Evolutionary conservation across 2,329 filamentous ascomycete species (phyloP).

Genomic region (Scedosporium boydii): DNA sequence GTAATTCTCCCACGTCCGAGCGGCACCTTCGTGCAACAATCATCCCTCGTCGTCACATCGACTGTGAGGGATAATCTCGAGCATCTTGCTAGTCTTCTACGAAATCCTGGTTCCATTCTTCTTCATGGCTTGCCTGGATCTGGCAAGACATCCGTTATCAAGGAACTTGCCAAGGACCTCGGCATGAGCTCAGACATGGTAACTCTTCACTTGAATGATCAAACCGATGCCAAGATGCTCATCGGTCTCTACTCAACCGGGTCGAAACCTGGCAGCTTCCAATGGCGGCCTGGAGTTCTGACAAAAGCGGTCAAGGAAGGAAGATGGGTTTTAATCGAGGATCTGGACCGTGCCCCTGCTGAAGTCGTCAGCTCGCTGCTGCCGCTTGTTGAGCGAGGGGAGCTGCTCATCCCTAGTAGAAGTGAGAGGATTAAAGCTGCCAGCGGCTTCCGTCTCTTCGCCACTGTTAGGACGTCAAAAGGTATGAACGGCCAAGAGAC

Average conservation of each 20-base stretch:
- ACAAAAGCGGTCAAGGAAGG: slow-evolving; percentile 92
- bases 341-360: slow-evolving; percentile 87
- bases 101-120: slow-evolving; percentile 61
- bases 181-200: slow-evolving; percentile 77
- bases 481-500: slow-evolving; percentile 59
- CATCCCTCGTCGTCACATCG: slow-evolving; percentile 54
- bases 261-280: slow-evolving; percentile 77
- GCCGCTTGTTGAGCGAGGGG: slow-evolving; percentile 84
- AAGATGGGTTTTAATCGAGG: slow-evolving; percentile 94
- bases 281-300: slow-evolving; percentile 84
- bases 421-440: slow-evolving; percentile 78
- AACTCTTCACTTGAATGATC: slow-evolving; percentile 92
- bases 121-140: slow-evolving; percentile 76
- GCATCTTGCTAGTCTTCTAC: slow-evolving; percentile 57
- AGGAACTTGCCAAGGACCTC: slow-evolving; percentile 71
- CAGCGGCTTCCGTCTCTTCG: slow-evolving; percentile 81
- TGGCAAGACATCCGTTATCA: slow-evolving; percentile 81
- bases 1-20: slow-evolving; percentile 58
- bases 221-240: slow-evolving; percentile 94
- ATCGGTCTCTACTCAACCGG: slow-evolving; percentile 91
- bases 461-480: slow-evolving; percentile 72
- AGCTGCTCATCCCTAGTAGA: slow-evolving; percentile 80
- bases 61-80: slow-evolving; percentile 68
- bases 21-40: slow-evolving; percentile 30
- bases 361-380: slow-evolving; percentile 91